These are phyloP conservation scores for Talaromyces sp. DNA, from an alignment of 2,329 filamentous ascomycete genomes.

Conservation along the genomic window DNA sequence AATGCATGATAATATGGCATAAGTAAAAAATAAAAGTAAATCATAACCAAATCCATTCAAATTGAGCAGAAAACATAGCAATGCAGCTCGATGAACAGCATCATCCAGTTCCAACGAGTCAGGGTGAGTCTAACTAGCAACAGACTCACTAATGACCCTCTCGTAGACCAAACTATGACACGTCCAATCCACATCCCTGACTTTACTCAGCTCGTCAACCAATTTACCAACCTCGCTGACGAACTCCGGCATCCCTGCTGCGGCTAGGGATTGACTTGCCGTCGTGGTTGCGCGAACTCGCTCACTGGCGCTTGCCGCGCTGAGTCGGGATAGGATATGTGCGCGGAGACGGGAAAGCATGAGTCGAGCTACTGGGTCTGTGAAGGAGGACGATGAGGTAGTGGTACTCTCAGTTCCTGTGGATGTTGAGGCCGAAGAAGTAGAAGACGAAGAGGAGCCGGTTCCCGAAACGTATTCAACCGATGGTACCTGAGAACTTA, in stretches of 20 bases:
- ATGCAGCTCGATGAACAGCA: not conserved
- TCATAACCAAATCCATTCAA: not conserved
- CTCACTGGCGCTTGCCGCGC: constrained; percentile 57
- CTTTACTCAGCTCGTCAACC: constrained; percentile 53
- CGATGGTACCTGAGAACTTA: constrained; percentile 19
- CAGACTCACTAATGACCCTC: constrained; percentile 37
- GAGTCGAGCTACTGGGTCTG: constrained; percentile 57
- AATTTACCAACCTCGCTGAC: constrained; percentile 55
- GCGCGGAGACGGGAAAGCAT: constrained; percentile 55
- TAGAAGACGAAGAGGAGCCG: constrained; percentile 55
- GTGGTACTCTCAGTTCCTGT: constrained; percentile 11
- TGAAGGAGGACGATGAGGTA: constrained; percentile 36
- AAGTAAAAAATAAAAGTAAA: not conserved
- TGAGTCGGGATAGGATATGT: constrained; percentile 52
- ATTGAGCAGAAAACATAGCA: not conserved
- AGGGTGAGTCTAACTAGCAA: not conserved
- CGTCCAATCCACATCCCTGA: constrained; percentile 56
- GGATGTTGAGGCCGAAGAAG: constrained; percentile 36
- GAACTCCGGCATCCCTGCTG: constrained; percentile 59
- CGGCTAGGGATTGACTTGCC: constrained; percentile 55
- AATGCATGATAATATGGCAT: not conserved
- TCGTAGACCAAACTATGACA: constrained; percentile 56
- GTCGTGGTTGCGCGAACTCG: constrained; percentile 53
- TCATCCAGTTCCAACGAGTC: too few species aligned
- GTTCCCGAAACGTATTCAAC: constrained; percentile 34